These are phyloP conservation scores for Metschnikowia proteae DNA, from an alignment of 805 yeast species.

Conservation along the genomic window DNA sequence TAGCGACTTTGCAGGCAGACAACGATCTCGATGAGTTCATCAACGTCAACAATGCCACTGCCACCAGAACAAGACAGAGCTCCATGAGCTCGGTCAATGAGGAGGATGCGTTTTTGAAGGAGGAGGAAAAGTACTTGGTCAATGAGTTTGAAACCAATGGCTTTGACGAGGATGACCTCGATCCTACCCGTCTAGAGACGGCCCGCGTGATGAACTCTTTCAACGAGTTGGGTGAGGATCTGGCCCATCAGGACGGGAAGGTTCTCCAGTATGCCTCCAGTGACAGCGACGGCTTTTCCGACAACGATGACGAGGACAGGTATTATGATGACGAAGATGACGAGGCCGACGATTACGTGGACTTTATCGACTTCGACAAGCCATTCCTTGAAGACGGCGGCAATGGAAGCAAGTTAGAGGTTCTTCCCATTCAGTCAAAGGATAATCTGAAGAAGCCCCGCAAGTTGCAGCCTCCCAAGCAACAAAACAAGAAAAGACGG, in stretches of 20 bases:
- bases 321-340: constrained; percentile 24
- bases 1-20: constrained; percentile 46
- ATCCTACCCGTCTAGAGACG: constrained; percentile 20
- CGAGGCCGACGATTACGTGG: constrained; percentile 41
- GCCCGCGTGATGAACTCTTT: constrained; percentile 17
- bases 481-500: constrained; percentile 18
- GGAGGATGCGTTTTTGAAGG: constrained; percentile 38
- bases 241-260: constrained; percentile 26
- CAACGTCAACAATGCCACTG: constrained; percentile 6
- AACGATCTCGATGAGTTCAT: constrained; percentile 40
- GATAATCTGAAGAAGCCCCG: constrained; percentile 10
- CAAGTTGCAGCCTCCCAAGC: constrained; percentile 8
- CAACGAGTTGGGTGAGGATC: constrained; percentile 10
- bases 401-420: constrained; percentile 5
- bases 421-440: constrained; percentile 7
- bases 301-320: constrained; percentile 21
- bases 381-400: constrained; percentile 24
- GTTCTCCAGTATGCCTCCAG: constrained; percentile 40
- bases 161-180: constrained; percentile 42
- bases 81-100: constrained; percentile 33
- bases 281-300: constrained; percentile 26
- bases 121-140: constrained; percentile 43
- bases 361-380: constrained; percentile 34
- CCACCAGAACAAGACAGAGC: constrained; percentile 19
- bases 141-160: constrained; percentile 46